Evolutionary conservation across 1,284 basidiomycete species (phyloP), one percentile per base, ranked within the genome.

Genomic region (Ustilago shanxiensis): DNA sequence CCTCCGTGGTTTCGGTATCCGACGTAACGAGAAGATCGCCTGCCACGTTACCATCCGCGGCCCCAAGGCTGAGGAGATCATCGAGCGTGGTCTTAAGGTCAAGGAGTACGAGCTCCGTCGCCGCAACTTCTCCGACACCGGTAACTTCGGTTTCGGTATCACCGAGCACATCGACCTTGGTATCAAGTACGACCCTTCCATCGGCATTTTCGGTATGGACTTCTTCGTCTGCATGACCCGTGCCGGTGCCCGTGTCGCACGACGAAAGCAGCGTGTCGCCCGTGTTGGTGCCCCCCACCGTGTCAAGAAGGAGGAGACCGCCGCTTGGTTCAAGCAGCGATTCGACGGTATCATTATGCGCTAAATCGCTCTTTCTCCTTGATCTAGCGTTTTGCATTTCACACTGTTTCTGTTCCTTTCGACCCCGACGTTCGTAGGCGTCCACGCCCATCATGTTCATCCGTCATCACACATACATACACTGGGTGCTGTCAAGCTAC

Each of bases 1-100:
- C 85, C 95, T 99, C 88, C 95, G 96, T 86, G 94, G 94, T 68
- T 99, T 99, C 90, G 93, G 94, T 88, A 99, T 99, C 90, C 94
- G 97, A 88, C 93, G 96, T 90, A 99, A 99, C 91, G 97, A 99
- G 90, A 98, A 99, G 92, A 99, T 99, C 87, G 97, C 97, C 65
- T 93, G 93, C 84, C 96, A 99, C 89, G 96, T 99, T 87, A 99
- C 96, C 87, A 97, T 99, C 89, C 95, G 96, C 82, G 96, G 96
- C 57, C 96, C 96, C 85, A 99, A 99, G 89, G 96, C 96, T 60
- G 96, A 99, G 91, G 96, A 99, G 89, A 98, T 87, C 88, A 90
- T 99, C 85, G 97, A 99, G 90, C 95, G 97, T 86, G 96, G 95
- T 60, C 90, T 99, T 87, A 99, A 98, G 89, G 96, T 99, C 86